Evolutionary conservation across 75 land plant genomes (phyloP).

Genomic region (Pinus tabuliformis): DNA sequence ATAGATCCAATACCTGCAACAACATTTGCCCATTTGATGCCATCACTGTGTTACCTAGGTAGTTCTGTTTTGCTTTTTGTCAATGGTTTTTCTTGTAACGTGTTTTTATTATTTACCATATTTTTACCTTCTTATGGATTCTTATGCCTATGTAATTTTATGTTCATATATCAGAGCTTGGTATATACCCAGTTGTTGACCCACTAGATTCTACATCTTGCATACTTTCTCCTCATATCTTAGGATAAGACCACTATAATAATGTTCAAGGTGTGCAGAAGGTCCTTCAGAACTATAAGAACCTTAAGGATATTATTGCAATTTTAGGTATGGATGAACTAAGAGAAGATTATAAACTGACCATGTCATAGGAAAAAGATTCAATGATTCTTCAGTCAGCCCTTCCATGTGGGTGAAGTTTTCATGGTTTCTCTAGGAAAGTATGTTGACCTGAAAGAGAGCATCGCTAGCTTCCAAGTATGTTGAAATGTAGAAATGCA

Average conservation of each 20-base stretch:
- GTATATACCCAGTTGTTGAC: constrained; percentile 97
- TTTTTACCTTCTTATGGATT: no score
- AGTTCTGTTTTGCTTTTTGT: no score
- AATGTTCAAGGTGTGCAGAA: constrained; percentile 95
- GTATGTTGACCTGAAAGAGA: constrained; percentile 93
- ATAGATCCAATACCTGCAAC: no score
- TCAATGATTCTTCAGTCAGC: constrained; percentile 89
- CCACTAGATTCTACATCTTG: constrained; percentile 94
- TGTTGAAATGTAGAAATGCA: constrained; percentile 1
- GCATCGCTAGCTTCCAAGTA: constrained; percentile 88
- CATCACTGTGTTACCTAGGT: no score
- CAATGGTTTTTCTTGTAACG: no score
- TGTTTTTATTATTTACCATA: no score
- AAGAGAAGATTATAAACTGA: constrained; percentile 89
- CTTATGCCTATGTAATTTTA: no score
- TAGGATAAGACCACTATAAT: constrained; percentile 93
- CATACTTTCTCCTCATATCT: constrained; percentile 84
- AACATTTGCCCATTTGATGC: no score
- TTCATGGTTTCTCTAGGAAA: constrained; percentile 95
- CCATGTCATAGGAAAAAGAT: constrained; percentile 93
- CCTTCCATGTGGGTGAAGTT: constrained; percentile 97
- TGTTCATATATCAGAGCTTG: constrained; percentile 86
- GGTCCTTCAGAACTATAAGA: constrained; percentile 92
- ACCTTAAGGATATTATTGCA: constrained; percentile 94
- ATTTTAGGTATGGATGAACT: constrained; percentile 99